Percentiles rank a stretch among this genome's conserved stretches.
phyloP scores from a whole-genome alignment of 805 yeast species.

The Ascoidea rubescens region DNA sequence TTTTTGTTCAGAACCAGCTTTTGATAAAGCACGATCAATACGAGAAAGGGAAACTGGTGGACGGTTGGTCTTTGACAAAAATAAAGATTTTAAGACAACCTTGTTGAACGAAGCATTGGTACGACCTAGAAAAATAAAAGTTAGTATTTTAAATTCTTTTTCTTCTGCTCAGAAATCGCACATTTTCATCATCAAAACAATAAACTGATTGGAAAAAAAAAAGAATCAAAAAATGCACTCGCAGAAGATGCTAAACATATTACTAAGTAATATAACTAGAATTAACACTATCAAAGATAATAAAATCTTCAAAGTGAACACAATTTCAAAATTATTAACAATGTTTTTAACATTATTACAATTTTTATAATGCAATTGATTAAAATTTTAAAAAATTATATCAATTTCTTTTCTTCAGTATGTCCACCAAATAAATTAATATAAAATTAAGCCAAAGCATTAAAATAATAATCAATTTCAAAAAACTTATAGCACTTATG shows the following conservation, averaged over 20 bases:
- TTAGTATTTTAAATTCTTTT: conserved; percentile 19
- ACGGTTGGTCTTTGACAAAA: conserved; percentile 97
- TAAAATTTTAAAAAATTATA: no score
- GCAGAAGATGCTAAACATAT: conserved; percentile 19
- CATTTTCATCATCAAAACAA: conserved; percentile 7
- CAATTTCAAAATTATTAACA: no score
- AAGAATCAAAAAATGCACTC: conserved; percentile 19
- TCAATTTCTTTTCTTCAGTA: no score
- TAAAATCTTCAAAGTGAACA: no score
- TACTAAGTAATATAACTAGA: not conserved
- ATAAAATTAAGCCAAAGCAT: no score
- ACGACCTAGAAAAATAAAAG: conserved; percentile 52
- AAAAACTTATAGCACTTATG: no score
- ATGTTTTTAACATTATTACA: no score
- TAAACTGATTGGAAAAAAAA: no score
- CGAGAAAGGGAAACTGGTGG: conserved; percentile 98
- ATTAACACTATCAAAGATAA: not conserved
- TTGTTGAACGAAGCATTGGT: conserved; percentile 99
- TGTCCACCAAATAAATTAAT: no score
- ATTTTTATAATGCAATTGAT: no score
- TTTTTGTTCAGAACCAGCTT: conserved; percentile 78
- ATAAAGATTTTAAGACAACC: conserved; percentile 85
- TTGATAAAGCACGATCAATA: conserved; percentile 70
- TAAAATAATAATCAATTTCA: no score
- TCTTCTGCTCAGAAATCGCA: conserved; percentile 40